Conservation (phyloP, 805 yeast species). For the Ogataea philodendri region DNA sequence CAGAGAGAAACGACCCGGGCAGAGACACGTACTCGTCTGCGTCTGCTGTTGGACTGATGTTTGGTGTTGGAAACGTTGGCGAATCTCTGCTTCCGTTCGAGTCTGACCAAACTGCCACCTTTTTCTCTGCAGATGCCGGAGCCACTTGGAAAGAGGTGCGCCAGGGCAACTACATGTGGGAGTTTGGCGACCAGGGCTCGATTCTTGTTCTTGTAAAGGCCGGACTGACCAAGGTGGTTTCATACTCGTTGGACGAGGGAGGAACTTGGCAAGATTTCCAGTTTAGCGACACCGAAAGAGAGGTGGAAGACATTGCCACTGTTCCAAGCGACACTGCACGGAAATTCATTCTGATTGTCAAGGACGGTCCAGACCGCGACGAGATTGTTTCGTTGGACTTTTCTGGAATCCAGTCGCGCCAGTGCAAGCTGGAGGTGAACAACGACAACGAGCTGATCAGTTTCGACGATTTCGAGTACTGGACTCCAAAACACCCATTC, state of each 20-base stretch:
- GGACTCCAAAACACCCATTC: slow-evolving; percentile 59
- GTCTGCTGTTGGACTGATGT: slow-evolving; percentile 83
- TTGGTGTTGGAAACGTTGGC: slow-evolving; percentile 96
- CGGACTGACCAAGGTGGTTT: slow-evolving; percentile 52
- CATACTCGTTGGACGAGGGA: slow-evolving; percentile 80
- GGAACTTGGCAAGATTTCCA: slow-evolving; percentile 64
- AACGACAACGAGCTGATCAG: slow-evolving; percentile 27
- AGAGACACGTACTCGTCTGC: slow-evolving; percentile 86
- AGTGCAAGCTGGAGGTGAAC: slow-evolving; percentile 51
- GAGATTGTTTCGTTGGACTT: slow-evolving; percentile 57
- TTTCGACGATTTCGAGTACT: slow-evolving; percentile 58
- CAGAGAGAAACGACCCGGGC: slow-evolving; percentile 71
- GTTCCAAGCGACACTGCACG: slow-evolving; percentile 90
- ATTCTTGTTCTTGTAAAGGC: slow-evolving; percentile 70
- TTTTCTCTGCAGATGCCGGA: slow-evolving; percentile 87
- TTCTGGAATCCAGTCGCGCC: slow-evolving; percentile 45
- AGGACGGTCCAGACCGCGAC: slow-evolving; percentile 35
- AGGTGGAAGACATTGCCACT: slow-evolving; percentile 74
- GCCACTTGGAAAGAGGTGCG: slow-evolving; percentile 77
- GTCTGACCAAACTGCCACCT: slow-evolving; percentile 57
- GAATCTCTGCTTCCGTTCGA: slow-evolving; percentile 42
- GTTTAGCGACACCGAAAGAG: slow-evolving; percentile 56
- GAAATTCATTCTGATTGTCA: slow-evolving; percentile 65
- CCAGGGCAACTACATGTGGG: slow-evolving; percentile 85
- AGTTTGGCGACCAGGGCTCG: slow-evolving; percentile 93